Evolutionary conservation across 345 rosid species (phyloP).

Genomic region (Noccaea bulbosa): DNA sequence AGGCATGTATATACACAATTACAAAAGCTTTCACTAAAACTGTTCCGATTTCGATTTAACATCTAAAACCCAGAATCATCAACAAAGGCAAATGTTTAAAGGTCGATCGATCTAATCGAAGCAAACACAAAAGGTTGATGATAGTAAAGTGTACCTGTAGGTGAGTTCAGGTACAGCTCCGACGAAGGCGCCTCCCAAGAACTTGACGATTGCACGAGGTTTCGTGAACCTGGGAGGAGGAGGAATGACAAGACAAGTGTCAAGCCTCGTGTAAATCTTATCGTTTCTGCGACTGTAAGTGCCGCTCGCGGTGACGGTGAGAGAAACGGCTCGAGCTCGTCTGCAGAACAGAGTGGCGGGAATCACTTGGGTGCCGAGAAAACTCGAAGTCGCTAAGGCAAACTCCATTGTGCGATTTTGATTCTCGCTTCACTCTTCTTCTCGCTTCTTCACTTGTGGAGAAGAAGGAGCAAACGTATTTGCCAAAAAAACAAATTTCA

Average conservation of each 20-base stretch:
- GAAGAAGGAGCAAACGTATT: conserved; percentile 11
- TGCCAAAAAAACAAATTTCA: too few relatives aligned
- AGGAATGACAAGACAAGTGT: conserved; percentile 68
- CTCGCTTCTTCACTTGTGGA: conserved; percentile 7
- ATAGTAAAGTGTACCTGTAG: conserved; percentile 55
- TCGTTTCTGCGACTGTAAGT: conserved; percentile 30
- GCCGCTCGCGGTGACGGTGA: conserved; percentile 31
- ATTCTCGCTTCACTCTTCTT: neutral
- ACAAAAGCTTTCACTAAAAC: too few relatives aligned
- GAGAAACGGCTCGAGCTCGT: conserved; percentile 22
- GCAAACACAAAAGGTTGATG: neutral
- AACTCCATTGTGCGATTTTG: conserved; percentile 30
- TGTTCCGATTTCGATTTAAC: too few relatives aligned
- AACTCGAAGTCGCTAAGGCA: conserved; percentile 30
- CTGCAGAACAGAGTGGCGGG: conserved; percentile 25
- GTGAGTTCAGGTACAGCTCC: conserved; percentile 94
- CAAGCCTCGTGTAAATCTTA: conserved; percentile 56
- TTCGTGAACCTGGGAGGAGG: conserved; percentile 61
- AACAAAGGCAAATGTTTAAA: too few relatives aligned
- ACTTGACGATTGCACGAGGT: conserved; percentile 77
- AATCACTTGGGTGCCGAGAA: conserved; percentile 30
- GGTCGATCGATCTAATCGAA: neutral
- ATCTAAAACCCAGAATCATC: neutral
- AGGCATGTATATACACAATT: too few relatives aligned
- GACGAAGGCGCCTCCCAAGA: conserved; percentile 87